Conservation (phyloP, 257 asterid genomes). For the Scutellaria barbata region DNA sequence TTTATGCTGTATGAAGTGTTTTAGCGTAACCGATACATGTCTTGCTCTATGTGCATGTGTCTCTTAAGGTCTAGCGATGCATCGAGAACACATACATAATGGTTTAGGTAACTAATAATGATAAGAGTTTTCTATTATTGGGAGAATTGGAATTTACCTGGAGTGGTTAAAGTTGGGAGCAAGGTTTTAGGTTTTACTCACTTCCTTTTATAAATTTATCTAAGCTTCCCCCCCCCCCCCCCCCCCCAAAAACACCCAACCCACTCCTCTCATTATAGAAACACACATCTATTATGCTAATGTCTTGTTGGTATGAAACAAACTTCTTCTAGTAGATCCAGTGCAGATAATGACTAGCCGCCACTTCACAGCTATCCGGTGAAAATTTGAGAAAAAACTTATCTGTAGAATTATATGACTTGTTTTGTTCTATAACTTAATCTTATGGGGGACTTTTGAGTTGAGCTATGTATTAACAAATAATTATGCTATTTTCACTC, state of each 20-base stretch:
- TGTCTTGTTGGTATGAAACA: background rate
- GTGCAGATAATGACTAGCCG: conserved; percentile 20
- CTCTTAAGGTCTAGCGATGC: conserved; percentile 16
- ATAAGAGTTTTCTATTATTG: conserved; percentile 5
- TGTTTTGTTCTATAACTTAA: conserved; percentile 19
- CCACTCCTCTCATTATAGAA: background rate
- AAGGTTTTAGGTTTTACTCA: background rate
- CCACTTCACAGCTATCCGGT: background rate
- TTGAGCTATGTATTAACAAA: background rate
- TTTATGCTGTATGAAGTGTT: conserved; percentile 1
- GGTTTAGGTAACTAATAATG: conserved; percentile 15
- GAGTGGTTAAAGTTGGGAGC: conserved; percentile 14
- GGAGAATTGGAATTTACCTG: conserved; percentile 23
- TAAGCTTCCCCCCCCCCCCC: background rate
- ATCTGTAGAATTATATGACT: background rate
- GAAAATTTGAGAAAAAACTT: background rate
- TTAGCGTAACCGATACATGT: conserved; percentile 2
- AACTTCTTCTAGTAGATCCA: background rate
- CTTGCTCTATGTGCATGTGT: background rate
- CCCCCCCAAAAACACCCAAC: background rate
- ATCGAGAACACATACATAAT: conserved; percentile 5
- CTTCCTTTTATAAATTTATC: background rate
- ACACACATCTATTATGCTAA: conserved; percentile 8
- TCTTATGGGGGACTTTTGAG: conserved; percentile 8
- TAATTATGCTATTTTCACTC: background rate